phyloP scores from a whole-genome alignment of 2,329 filamentous ascomycete genomes.

The Sporothrix brunneoviolacea region DNA sequence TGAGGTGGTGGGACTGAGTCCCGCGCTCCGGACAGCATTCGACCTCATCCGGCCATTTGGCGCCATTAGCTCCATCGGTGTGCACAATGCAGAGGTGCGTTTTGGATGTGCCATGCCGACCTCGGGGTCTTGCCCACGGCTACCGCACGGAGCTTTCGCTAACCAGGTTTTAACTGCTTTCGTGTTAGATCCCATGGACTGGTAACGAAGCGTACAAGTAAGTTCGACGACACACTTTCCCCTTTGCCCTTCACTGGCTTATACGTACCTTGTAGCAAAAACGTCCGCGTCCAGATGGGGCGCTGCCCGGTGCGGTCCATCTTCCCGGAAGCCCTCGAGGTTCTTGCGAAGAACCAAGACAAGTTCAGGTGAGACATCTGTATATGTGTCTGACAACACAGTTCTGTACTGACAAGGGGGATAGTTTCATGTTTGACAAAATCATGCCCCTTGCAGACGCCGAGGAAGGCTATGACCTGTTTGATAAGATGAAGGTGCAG shows the following conservation, averaged over 20 bases:
- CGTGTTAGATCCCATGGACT: constrained; percentile 57
- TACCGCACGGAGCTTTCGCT: too few relatives aligned
- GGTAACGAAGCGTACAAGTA: constrained; percentile 56
- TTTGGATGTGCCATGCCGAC: too few relatives aligned
- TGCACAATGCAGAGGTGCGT: constrained; percentile 64
- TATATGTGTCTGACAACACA: not conserved
- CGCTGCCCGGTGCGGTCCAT: constrained; percentile 68
- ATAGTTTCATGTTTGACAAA: constrained; percentile 69
- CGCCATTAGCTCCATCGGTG: constrained; percentile 66
- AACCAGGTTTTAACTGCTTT: too few relatives aligned
- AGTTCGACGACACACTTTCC: constrained; percentile 18
- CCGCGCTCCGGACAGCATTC: constrained; percentile 63
- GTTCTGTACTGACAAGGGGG: not conserved
- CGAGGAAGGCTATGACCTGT: constrained; percentile 62
- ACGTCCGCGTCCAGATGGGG: constrained; percentile 67
- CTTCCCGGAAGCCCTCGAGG: constrained; percentile 56
- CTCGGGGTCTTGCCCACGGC: too few relatives aligned
- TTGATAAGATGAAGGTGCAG: constrained; percentile 65
- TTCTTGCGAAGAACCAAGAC: constrained; percentile 61
- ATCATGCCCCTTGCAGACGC: constrained; percentile 64
- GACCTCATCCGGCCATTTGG: constrained; percentile 67
- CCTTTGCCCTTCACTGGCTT: not conserved
- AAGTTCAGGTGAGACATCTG: constrained; percentile 51
- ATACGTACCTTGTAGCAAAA: constrained; percentile 46
- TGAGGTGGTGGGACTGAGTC: constrained; percentile 66